Conservation (phyloP, 768 basidiomycete species). For the Serendipita indica region DNA sequence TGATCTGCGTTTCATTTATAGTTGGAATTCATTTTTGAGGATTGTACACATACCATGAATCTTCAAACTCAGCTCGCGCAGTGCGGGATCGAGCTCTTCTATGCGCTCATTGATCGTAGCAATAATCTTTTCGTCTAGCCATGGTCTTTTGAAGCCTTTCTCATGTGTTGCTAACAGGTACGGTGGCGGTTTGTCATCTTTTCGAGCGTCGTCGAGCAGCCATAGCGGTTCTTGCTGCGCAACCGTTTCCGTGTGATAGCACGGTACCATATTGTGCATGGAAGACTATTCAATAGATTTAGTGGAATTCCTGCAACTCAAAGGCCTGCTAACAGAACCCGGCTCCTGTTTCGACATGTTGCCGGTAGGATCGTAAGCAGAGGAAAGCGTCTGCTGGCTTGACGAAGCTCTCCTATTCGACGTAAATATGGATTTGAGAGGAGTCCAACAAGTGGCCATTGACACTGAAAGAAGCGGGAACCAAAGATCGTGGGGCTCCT, state of each 20-base stretch:
- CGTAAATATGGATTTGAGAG: not conserved
- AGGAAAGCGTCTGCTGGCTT: no score
- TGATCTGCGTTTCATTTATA: constrained; percentile 32
- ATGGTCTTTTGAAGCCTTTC: no score
- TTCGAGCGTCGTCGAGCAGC: not conserved
- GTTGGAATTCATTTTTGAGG: not conserved
- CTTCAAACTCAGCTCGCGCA: constrained; percentile 49
- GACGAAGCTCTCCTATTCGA: not conserved
- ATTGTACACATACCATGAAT: constrained; percentile 41
- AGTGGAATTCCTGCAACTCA: no score
- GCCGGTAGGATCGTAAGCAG: no score
- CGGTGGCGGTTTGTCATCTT: not conserved
- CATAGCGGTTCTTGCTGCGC: not conserved
- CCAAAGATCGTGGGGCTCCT: not conserved
- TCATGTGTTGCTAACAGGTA: not conserved
- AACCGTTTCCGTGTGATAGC: not conserved
- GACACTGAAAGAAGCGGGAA: no score
- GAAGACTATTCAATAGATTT: not conserved
- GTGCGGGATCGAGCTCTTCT: constrained; percentile 37
- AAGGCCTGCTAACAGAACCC: no score
- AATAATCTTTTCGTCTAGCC: constrained; percentile 32
- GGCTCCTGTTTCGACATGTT: no score
- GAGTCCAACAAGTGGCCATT: not conserved
- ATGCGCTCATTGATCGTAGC: constrained; percentile 46
- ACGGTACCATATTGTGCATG: no score